These are phyloP conservation scores for Imleria badia DNA, from an alignment of 768 basidiomycete species.

Conservation along the genomic window DNA sequence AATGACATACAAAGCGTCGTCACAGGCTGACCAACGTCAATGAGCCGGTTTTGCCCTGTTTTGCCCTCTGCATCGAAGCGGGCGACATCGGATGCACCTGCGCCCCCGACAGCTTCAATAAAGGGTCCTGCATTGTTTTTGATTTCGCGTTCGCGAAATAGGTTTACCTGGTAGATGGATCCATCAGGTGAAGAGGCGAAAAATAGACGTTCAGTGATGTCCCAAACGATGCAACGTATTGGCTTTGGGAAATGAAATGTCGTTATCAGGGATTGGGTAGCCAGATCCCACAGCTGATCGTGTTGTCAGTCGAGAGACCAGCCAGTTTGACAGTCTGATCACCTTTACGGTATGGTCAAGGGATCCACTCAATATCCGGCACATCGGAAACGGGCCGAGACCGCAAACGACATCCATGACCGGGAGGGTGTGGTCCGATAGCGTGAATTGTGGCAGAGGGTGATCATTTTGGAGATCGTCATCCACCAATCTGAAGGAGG, in stretches of 20 bases:
- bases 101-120: slow-evolving; percentile 73
- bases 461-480: slow-evolving; percentile 72
- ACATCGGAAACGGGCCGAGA: slow-evolving; percentile 73
- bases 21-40: slow-evolving; percentile 69
- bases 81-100: slow-evolving; percentile 67
- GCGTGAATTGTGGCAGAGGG: slow-evolving; percentile 71
- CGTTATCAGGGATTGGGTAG: slow-evolving; percentile 71
- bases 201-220: slow-evolving; percentile 83
- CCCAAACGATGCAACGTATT: slow-evolving; percentile 70
- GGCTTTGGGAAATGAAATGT: slow-evolving; percentile 87
- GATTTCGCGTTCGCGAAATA: slow-evolving; percentile 64
- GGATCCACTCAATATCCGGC: slow-evolving; percentile 77
- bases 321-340: slow-evolving; percentile 17
- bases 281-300: slow-evolving; percentile 74
- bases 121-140: slow-evolving; percentile 47
- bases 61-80: slow-evolving; percentile 56
- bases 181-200: slow-evolving; percentile 81
- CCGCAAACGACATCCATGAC: slow-evolving; percentile 82
- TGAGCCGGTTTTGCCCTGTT: slow-evolving; percentile 55
- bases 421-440: slow-evolving; percentile 92
- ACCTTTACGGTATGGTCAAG: slow-evolving; percentile 93
- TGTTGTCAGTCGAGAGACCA: slow-evolving; percentile 9
- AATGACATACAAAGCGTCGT: slow-evolving; percentile 74
- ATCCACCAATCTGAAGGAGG: slow-evolving; percentile 61
- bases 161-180: slow-evolving; percentile 74